Evolutionary conservation across 1,284 basidiomycete genomes (phyloP), one percentile per base, ranked within the genome.

Genomic region (Cryptococcus wingfieldii): DNA sequence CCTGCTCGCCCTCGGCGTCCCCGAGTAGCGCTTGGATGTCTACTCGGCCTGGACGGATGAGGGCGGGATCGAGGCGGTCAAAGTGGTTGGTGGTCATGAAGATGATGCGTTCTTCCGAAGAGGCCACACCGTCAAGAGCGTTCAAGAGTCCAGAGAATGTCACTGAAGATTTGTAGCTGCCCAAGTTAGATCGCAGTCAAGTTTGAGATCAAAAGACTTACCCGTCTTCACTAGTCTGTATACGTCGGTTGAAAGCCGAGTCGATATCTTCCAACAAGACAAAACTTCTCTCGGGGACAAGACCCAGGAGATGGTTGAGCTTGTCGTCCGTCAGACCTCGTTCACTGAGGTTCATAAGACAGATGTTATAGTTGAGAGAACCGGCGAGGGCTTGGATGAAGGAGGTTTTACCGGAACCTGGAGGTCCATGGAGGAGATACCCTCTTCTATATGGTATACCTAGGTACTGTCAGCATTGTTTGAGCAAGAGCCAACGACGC

Each of bases 51-150:
- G 95, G 95, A 51, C 95, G 86, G 64, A 98, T 92, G 39, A 98
- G 84, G 0, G 96, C 95, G 9, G 90, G 87, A 63, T 84, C 79
- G 43, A 82, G 75, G 10, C 67, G 69, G 8, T 74, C 68, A 54
- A 90, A 77, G 68, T 98, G 95, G 76, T 98, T 98, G n/a, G 95
- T 98, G 1, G 95, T 98, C 88, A 98, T 91, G 77, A 98, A 98
- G 43, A 98, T 85, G 69, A 99, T 88, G n/a, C 96, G 86, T 69
- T 96, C 92, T 74, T 96, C 92, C 38, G 93, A 91, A 4, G 90
- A 94, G 2, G 94, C 95, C 14, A 99, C 95, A 18, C 96, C 96
- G 72, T 99, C 96, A 3, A 99, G 82, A 5, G 95, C 93, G 70
- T 99, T 99, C 31, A 99, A 80, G 69, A 99, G 87, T 27, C 96